These are phyloP conservation scores for Candida piceae DNA, from an alignment of 805 yeast species.

Conservation along the genomic window DNA sequence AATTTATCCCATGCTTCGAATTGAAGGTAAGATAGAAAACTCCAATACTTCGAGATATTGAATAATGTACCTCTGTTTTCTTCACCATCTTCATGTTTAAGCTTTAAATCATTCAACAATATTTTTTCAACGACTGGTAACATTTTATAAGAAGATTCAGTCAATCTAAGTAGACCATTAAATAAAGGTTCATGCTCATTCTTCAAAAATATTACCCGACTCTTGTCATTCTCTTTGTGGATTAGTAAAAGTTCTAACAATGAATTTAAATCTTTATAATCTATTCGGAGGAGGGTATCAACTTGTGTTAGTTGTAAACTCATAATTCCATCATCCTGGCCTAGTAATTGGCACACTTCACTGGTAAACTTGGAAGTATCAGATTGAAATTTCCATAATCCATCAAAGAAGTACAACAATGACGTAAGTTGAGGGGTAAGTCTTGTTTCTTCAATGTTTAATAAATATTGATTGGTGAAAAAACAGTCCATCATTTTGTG, in stretches of 20 bases:
- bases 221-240: not conserved
- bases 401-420: slow-evolving; percentile 10
- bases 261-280: slow-evolving; percentile 7
- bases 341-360: too few species aligned
- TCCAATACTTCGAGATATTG: slow-evolving; percentile 11
- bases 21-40: slow-evolving; percentile 11
- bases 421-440: slow-evolving; percentile 16
- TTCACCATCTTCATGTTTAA: slow-evolving; percentile 3
- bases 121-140: slow-evolving; percentile 6
- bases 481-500: slow-evolving; percentile 10
- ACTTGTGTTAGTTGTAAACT: slow-evolving; percentile 10
- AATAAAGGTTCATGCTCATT: slow-evolving; percentile 8
- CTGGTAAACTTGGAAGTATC: too few species aligned
- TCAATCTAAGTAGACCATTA: slow-evolving; percentile 11
- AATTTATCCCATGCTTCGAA: slow-evolving; percentile 14
- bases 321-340: slow-evolving; percentile 3
- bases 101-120: slow-evolving; percentile 1
- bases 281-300: slow-evolving; percentile 9
- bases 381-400: too few species aligned
- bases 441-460: slow-evolving; percentile 5
- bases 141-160: slow-evolving; percentile 5
- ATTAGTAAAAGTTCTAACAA: slow-evolving; percentile 12
- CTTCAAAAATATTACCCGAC: not conserved
- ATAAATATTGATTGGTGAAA: slow-evolving; percentile 8
- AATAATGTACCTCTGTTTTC: not conserved